A percentile compares a stretch with the other conserved stretches of the same genome.
These are phyloP conservation scores for Moricandia arvensis DNA, from an alignment of 345 rosid genomes.

Conservation along the genomic window DNA sequence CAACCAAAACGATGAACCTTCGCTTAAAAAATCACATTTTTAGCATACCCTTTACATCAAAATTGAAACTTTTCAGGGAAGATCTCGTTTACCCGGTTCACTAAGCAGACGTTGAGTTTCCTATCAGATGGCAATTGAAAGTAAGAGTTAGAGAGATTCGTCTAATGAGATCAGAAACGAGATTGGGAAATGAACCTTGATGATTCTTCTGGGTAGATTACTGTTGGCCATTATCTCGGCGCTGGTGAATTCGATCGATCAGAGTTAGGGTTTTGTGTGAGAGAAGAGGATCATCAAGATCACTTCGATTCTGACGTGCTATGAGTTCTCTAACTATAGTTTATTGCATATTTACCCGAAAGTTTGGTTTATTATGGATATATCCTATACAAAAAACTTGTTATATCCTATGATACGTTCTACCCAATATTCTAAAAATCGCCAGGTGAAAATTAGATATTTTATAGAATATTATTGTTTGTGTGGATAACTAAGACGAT, in stretches of 20 bases:
- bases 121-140: conserved; percentile 41
- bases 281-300: background rate
- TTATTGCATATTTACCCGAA: too few species aligned
- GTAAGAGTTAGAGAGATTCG: conserved; percentile 2
- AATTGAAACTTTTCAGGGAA: background rate
- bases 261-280: conserved; percentile 20
- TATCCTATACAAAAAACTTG: too few species aligned
- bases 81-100: conserved; percentile 72
- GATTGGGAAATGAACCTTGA: conserved; percentile 60
- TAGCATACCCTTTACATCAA: background rate
- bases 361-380: too few species aligned
- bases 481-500: too few species aligned
- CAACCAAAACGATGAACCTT: background rate
- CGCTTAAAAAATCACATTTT: background rate
- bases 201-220: conserved; percentile 93
- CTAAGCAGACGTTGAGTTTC: conserved; percentile 99
- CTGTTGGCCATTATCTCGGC: conserved; percentile 70
- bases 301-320: too few species aligned
- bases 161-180: conserved; percentile 20
- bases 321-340: too few species aligned
- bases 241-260: conserved; percentile 7
- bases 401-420: too few species aligned
- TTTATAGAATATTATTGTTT: too few species aligned
- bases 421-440: too few species aligned
- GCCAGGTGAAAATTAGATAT: too few species aligned